phyloP scores from a whole-genome alignment of 495 filamentous ascomycete genomes.

The Clohesyomyces aquaticus region DNA sequence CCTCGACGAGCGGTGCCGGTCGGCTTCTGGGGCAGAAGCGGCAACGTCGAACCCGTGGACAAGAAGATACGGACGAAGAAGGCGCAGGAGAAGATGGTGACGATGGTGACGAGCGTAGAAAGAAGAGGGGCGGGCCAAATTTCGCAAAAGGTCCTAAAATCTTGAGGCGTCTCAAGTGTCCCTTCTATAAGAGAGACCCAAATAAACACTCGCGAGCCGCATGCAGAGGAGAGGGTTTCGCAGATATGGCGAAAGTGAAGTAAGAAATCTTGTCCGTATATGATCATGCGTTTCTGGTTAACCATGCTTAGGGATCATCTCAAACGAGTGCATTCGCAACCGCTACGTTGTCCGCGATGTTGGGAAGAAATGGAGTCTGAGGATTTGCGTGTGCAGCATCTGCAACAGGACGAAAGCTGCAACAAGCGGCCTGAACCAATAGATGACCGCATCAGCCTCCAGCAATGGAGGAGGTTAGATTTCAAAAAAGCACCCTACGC shows the following conservation, averaged over 20 bases:
- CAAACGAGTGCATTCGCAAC: slow-evolving; percentile 18
- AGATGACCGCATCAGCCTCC: slow-evolving; percentile 10
- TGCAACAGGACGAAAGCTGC: slow-evolving; percentile 1
- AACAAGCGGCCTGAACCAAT: slow-evolving; percentile 6
- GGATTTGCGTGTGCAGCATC: slow-evolving; percentile 2
- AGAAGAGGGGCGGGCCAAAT: background rate
- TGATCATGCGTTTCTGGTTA: too few relatives aligned
- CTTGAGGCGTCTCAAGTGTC: slow-evolving; percentile 9
- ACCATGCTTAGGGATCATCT: slow-evolving; percentile 24
- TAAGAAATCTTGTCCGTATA: too few relatives aligned
- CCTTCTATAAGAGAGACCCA: slow-evolving; percentile 11
- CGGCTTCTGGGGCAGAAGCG: too few relatives aligned
- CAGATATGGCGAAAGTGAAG: slow-evolving; percentile 19
- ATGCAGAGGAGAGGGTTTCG: slow-evolving; percentile 17
- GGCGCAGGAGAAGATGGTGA: background rate
- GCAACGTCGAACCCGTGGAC: too few relatives aligned
- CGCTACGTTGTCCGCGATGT: slow-evolving; percentile 16
- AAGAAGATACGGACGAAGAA: too few relatives aligned
- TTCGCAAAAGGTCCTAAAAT: background rate
- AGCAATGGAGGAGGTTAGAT: background rate
- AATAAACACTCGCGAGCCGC: background rate
- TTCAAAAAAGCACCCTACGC: slow-evolving; percentile 23
- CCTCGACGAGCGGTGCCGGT: too few relatives aligned
- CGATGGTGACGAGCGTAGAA: background rate
- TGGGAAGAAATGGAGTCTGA: slow-evolving; percentile 21